Base-by-base conservation (phyloP, 2,329 filamentous ascomycete genomes). In the Colletotrichum sojae region DNA sequence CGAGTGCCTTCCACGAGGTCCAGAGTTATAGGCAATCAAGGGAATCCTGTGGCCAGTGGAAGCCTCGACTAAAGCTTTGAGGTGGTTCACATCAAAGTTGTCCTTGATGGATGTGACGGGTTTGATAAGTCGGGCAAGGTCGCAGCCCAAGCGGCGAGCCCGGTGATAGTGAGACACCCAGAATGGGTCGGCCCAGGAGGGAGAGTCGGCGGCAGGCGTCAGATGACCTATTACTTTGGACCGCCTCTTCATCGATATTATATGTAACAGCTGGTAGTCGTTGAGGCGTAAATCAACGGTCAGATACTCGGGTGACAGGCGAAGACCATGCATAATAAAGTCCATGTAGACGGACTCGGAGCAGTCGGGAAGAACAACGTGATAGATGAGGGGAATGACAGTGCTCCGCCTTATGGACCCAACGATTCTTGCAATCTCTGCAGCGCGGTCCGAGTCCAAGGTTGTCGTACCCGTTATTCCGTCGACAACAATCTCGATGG, bases 21-120 rank as follows among this genome's bases (percentile, higher is more conserved):
- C 91, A 0, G 89, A 89, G 72, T 92, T 92, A 78, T 90, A 92
- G 10, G 87, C 85, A 22, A 91, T 88, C 1, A 92, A 67, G 0
- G 90, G 88, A 15, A 89, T 78, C 6, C 79, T 79, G 0, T 80
- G 79, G 0, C 81, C 80, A 0, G 81, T 77, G 3, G 85, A 75
- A 13, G 78, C 78, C 54, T 81, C 79, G 5, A 89, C 81, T 16
- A 83, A 81, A 43, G 84, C 82, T 67, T 86, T 85, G 31, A 92
- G 84, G 12, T 83, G 82, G 39, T 87, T 83, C 16, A 92, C 84
- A 3, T 87, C 86, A 58, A 90, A 86, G 69, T 92, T 91, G 72
- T 93, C 91, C 15, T 88, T 83, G n/a, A 89, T 81, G 1, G 81
- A 83, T 3, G 78, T 78, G 4, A 89, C 88, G 1, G 86, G 86